Conservation (phyloP, 331 rosid genomes). For the Quercus tomentella region DNA sequence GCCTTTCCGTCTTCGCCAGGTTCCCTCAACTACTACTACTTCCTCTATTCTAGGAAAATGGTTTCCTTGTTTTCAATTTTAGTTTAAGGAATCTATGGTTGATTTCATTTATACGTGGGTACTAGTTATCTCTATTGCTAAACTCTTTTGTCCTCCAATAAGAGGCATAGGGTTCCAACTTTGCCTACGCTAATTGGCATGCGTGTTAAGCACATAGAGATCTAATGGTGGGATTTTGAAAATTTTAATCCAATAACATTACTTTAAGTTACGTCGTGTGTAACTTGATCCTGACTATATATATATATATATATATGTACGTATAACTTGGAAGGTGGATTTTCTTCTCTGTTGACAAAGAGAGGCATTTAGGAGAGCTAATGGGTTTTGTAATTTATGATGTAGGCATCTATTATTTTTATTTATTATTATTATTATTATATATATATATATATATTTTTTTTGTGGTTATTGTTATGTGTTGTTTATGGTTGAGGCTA, state of each 20-base stretch:
- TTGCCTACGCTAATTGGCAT: too few relatives aligned
- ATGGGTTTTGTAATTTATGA: neutral
- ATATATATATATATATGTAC: neutral
- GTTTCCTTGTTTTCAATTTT: too few relatives aligned
- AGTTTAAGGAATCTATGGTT: neutral
- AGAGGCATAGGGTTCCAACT: too few relatives aligned
- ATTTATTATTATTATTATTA: neutral
- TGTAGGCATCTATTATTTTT: neutral
- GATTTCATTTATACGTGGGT: neutral
- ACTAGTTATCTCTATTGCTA: too few relatives aligned
- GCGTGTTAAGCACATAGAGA: too few relatives aligned
- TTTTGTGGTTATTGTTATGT: neutral
- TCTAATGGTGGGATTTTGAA: too few relatives aligned
- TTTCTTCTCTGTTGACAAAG: neutral
- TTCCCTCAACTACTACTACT: neutral
- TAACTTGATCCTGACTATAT: too few relatives aligned
- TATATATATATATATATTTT: too few relatives aligned
- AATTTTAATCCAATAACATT: too few relatives aligned
- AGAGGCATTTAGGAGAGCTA: neutral
- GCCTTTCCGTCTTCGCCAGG: constrained; percentile 91
- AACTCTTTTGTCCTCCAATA: too few relatives aligned
- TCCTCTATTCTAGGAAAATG: too few relatives aligned
- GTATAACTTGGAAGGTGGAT: neutral
- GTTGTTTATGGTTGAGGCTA: neutral
- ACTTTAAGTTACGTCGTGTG: too few relatives aligned